Conservation (phyloP, 495 filamentous ascomycete species). For the Recurvomyces mirabilis region DNA sequence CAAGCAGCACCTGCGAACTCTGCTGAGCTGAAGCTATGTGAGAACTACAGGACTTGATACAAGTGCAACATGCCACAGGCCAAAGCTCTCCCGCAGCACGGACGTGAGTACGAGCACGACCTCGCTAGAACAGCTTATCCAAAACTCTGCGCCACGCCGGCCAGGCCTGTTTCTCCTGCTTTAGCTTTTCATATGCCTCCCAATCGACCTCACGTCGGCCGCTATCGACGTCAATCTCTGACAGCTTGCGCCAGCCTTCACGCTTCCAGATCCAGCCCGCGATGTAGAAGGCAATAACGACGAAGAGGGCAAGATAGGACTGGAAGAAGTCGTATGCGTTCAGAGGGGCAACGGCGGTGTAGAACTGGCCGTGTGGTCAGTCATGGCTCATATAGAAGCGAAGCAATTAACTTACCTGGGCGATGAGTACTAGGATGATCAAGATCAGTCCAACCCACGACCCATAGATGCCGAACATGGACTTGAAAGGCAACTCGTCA, state of each 20-base stretch:
- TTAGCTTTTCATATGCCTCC: slow-evolving; percentile 41
- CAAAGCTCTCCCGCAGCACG: too few species aligned
- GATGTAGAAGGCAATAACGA: slow-evolving; percentile 47
- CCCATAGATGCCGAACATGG: slow-evolving; percentile 54
- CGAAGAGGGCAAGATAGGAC: slow-evolving; percentile 46
- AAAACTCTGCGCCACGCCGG: slow-evolving; percentile 42
- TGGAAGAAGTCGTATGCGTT: slow-evolving; percentile 49
- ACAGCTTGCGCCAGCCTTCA: slow-evolving; percentile 37
- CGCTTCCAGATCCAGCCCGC: slow-evolving; percentile 51
- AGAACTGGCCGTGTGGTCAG: slow-evolving; percentile 33
- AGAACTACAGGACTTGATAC: too few species aligned
- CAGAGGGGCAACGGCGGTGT: slow-evolving; percentile 39
- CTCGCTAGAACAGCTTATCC: slow-evolving; percentile 38
- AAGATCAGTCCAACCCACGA: slow-evolving; percentile 55
- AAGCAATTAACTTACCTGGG: slow-evolving; percentile 38
- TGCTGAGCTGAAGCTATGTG: too few species aligned
- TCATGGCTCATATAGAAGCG: not conserved
- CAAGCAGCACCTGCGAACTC: slow-evolving; percentile 4
- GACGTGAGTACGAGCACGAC: too few species aligned
- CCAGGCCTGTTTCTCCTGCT: slow-evolving; percentile 34
- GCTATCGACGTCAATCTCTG: slow-evolving; percentile 54
- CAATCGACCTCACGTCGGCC: slow-evolving; percentile 49
- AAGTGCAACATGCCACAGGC: too few species aligned
- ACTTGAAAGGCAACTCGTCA: slow-evolving; percentile 61
- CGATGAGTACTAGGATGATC: slow-evolving; percentile 51